These are phyloP conservation scores for Fusarium sp. DNA, from an alignment of 2,329 filamentous ascomycete genomes.

Conservation along the genomic window DNA sequence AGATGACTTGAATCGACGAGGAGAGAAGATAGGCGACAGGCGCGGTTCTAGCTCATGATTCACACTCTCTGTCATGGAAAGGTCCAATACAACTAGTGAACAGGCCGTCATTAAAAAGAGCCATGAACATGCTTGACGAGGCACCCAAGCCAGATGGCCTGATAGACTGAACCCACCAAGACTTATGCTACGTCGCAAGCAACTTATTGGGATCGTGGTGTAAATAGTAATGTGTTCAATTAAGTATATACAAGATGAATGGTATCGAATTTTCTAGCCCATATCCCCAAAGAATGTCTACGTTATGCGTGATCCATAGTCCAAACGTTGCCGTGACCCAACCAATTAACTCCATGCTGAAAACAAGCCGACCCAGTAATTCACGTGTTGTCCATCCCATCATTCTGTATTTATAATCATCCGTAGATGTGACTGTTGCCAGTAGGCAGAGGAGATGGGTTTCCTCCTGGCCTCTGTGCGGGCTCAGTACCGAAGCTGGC, in stretches of 20 bases:
- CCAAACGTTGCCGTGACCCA: neutral
- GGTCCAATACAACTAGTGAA: too few relatives aligned
- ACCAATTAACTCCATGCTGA: slow-evolving; percentile 32
- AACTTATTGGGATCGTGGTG: too few relatives aligned
- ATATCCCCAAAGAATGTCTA: neutral
- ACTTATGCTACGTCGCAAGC: too few relatives aligned
- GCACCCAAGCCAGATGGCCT: too few relatives aligned
- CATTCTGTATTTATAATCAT: slow-evolving; percentile 2
- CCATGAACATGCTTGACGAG: too few relatives aligned
- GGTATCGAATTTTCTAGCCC: too few relatives aligned
- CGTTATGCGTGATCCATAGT: neutral
- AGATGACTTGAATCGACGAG: neutral
- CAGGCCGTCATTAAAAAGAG: too few relatives aligned
- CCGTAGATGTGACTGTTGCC: slow-evolving; percentile 32
- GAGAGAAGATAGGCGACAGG: neutral
- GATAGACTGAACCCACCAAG: too few relatives aligned
- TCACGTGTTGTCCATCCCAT: neutral
- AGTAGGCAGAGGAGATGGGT: slow-evolving; percentile 22
- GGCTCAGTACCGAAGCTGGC: slow-evolving; percentile 7
- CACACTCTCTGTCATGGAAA: too few relatives aligned
- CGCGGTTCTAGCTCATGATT: too few relatives aligned
- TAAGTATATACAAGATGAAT: too few relatives aligned
- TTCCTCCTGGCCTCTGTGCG: slow-evolving; percentile 6
- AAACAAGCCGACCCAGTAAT: neutral
- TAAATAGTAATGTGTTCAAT: too few relatives aligned